Evolutionary conservation across 2,329 filamentous ascomycete species (phyloP).

Genomic region (Trichoderma hamatum): DNA sequence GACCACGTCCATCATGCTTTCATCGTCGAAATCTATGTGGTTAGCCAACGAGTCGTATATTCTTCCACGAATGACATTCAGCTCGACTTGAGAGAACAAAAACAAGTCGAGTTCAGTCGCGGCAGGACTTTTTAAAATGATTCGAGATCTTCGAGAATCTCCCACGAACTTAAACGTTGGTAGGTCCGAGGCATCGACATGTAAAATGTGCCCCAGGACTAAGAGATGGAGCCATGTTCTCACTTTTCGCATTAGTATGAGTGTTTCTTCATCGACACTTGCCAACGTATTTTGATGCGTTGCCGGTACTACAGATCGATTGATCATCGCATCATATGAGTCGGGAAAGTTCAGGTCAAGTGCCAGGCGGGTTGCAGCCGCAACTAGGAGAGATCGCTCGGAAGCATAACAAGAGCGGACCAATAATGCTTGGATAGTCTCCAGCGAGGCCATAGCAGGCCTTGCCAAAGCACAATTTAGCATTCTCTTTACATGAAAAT

Average conservation of each 20-base stretch:
- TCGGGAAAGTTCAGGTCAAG: constrained; percentile 51
- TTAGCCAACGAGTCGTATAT: constrained; percentile 42
- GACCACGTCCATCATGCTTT: constrained; percentile 45
- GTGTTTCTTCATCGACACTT: constrained; percentile 32
- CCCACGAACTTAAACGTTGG: constrained; percentile 41
- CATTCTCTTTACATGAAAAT: constrained; percentile 47
- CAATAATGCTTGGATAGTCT: constrained; percentile 56
- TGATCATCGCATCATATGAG: constrained; percentile 45
- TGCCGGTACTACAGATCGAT: constrained; percentile 25
- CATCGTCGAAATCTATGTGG: constrained; percentile 35
- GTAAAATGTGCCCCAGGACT: constrained; percentile 55
- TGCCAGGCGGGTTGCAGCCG: constrained; percentile 55
- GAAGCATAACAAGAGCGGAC: constrained; percentile 56
- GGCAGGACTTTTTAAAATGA: constrained; percentile 47
- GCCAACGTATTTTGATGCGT: not conserved
- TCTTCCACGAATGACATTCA: constrained; percentile 39
- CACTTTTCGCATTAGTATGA: constrained; percentile 45
- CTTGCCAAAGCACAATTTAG: constrained; percentile 44
- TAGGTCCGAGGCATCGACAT: constrained; percentile 43
- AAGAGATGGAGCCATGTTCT: constrained; percentile 57
- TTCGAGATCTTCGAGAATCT: constrained; percentile 50
- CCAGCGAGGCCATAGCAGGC: constrained; percentile 41
- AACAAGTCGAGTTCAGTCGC: constrained; percentile 54
- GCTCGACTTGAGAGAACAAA: constrained; percentile 55
- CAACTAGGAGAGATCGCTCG: constrained; percentile 53